phyloP scores from a whole-genome alignment of 116 monocot species.

The Dioscorea cayenensis region DNA sequence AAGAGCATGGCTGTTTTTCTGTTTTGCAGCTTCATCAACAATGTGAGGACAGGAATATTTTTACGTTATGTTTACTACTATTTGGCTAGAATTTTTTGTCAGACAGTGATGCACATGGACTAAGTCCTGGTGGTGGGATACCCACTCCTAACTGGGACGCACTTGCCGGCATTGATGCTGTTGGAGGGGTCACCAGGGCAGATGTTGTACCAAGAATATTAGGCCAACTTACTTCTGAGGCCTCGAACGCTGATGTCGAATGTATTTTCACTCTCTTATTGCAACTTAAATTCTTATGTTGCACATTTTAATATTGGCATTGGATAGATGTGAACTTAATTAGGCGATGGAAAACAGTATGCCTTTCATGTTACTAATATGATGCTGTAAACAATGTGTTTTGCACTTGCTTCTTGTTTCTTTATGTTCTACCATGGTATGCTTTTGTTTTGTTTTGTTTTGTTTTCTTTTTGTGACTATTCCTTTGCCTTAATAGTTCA shows the following conservation, averaged over 20 bases:
- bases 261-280: conserved; percentile 34
- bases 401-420: too few species aligned
- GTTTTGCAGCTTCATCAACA: conserved; percentile 89
- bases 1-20: background rate
- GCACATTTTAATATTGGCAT: background rate
- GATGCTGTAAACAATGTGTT: too few species aligned
- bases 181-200: conserved; percentile 93
- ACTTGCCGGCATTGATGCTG: conserved; percentile 98
- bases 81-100: conserved; percentile 93
- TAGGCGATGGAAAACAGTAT: too few species aligned
- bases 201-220: conserved; percentile 94
- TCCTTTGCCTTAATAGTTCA: conserved; percentile 71
- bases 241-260: conserved; percentile 66
- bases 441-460: too few species aligned
- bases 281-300: background rate
- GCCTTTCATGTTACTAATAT: too few species aligned
- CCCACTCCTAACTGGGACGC: conserved; percentile 99
- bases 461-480: background rate
- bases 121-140: conserved; percentile 91
- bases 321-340: too few species aligned
- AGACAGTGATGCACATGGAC: conserved; percentile 79
- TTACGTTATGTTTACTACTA: conserved; percentile 99
- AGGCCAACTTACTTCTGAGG: conserved; percentile 75
- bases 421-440: too few species aligned
- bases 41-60: conserved; percentile 84